Evolutionary conservation across 2,329 filamentous ascomycete species (phyloP), one percentile per base, ranked within the genome.

Genomic region (Huntiella decipiens): DNA sequence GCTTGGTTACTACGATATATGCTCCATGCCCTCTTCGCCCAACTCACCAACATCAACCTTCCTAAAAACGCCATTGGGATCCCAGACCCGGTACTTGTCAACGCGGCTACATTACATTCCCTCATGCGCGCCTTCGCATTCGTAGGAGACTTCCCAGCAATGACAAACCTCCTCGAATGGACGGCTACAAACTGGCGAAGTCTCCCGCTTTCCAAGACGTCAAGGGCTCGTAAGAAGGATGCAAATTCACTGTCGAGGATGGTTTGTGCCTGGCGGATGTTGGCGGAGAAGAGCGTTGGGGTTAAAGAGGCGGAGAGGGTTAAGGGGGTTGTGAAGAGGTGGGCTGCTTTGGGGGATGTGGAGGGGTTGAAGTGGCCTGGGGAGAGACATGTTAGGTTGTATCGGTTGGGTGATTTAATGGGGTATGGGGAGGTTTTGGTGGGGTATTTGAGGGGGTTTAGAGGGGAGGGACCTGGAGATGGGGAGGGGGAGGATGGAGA

Each of bases 81-180:
- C 12, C n/a, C 15, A 10, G 39, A 38, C 11, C 43, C 39, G 5
- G 37, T 46, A 11, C 34, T 36, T 5, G 22, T 49, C 4, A 36
- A 40, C 16, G 39, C 37, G 15, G 40, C 46, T 5, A 40, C 47
- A 6, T 34, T 50, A 4, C 48, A 50, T 38, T 37, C 31, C 10
- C 37, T 50, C 12, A 67, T 85, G 56, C 67, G 76, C 40, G 67
- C 73, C 1, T 61, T 85, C 16, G 79, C 72, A 1, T 67, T 70
- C 44, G 58, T 75, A n/a, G 69, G 68, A 33, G 74, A 83, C 52
- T 64, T 66, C 42, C 60, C 68, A 2, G 73, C 70, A 43, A 73
- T 84, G 56, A 64, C 70, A 4, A 61, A 61, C 3, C 59, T 78
- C 4, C 59, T 79, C 11, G 57, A 61, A 28, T 86, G 77, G 77